These are phyloP conservation scores for Backusella tuberculispora DNA, from an alignment of 192 early-diverging fungal genomes.

Conservation along the genomic window DNA sequence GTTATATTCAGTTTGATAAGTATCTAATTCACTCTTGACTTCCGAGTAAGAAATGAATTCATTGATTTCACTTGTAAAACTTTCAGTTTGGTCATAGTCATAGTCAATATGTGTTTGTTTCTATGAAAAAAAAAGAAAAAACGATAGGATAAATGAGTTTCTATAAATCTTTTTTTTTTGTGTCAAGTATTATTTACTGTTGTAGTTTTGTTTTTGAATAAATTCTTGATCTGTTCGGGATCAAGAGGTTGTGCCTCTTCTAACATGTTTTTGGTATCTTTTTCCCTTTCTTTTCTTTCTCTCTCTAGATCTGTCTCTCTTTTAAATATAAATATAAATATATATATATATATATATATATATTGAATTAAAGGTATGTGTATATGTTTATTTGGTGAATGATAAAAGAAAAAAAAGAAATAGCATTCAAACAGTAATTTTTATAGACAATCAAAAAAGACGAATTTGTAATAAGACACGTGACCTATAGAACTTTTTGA, in stretches of 20 bases:
- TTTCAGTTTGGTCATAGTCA: slow-evolving; percentile 56
- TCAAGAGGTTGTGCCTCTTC: slow-evolving; percentile 6
- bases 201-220: neutral
- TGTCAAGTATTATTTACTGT: neutral
- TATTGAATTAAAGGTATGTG: no score
- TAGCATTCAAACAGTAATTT: no score
- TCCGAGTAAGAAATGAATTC: slow-evolving; percentile 63
- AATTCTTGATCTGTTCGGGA: slow-evolving; percentile 4
- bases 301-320: no score
- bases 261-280: neutral
- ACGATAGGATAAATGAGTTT: neutral
- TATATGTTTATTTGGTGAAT: no score
- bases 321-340: no score
- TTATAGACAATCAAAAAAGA: no score
- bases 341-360: no score
- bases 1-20: slow-evolving; percentile 45
- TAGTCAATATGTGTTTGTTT: slow-evolving; percentile 50
- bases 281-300: neutral
- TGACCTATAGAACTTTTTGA: no score
- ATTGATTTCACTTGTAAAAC: slow-evolving; percentile 52
- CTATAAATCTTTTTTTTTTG: neutral
- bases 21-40: slow-evolving; percentile 43
- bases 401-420: no score
- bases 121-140: neutral
- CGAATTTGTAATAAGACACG: no score